phyloP scores from a whole-genome alignment of 495 filamentous ascomycete species.

The Penicillium coffeae region DNA sequence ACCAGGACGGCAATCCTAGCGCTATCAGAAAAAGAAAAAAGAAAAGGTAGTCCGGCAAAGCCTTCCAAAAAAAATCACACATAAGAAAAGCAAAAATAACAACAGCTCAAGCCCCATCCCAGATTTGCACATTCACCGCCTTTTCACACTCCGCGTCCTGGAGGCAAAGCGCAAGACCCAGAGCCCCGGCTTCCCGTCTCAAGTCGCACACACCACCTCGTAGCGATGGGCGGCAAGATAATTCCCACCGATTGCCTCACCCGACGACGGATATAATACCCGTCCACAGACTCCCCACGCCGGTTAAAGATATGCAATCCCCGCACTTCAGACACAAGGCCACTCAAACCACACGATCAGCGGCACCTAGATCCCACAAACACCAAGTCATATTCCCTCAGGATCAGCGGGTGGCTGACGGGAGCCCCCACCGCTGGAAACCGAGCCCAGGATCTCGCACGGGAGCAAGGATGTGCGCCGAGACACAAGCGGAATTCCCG shows the following conservation, averaged over 20 bases:
- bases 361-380: too few relatives aligned
- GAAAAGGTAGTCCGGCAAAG: too few relatives aligned
- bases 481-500: neutral
- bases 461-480: neutral
- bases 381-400: too few relatives aligned
- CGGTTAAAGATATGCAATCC: too few relatives aligned
- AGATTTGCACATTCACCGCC: constrained; percentile 6
- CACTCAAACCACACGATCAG: neutral
- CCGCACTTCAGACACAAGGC: neutral
- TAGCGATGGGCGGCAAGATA: too few relatives aligned
- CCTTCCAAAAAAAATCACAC: neutral
- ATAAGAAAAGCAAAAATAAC: neutral
- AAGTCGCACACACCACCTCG: constrained; percentile 9
- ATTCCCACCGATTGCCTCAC: too few relatives aligned
- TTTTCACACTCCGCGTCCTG: neutral
- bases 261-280: too few relatives aligned
- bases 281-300: neutral
- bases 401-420: constrained; percentile 3
- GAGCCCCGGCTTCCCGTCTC: constrained; percentile 6
- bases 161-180: neutral
- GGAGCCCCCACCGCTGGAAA: constrained; percentile 1
- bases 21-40: too few relatives aligned
- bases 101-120: neutral
- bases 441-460: neutral
- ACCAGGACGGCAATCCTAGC: too few relatives aligned